phyloP scores from a whole-genome alignment of 1,139 yeast species.

The Kurtzmaniella natalensis region DNA sequence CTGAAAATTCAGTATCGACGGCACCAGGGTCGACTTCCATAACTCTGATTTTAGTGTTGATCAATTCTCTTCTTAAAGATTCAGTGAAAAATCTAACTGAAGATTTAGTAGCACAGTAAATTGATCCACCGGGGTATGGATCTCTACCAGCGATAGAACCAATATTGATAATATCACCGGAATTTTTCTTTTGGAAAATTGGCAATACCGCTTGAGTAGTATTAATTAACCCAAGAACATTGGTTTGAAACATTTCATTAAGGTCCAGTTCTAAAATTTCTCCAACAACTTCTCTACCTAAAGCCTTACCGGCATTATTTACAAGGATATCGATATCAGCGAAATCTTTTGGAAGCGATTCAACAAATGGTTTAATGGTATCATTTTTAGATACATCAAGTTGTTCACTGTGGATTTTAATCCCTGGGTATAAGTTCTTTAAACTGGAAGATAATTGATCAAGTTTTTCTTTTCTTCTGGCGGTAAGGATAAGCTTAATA shows the following conservation, averaged over 20 bases:
- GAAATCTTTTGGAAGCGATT: constrained; percentile 48
- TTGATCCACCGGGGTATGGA: constrained; percentile 47
- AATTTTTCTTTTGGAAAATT: constrained; percentile 49
- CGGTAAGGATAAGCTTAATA: constrained; percentile 61
- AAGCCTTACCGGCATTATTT: constrained; percentile 82
- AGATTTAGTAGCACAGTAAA: constrained; percentile 50
- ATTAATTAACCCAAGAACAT: constrained; percentile 67
- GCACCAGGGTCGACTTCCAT: constrained; percentile 51
- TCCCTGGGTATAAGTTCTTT: constrained; percentile 39
- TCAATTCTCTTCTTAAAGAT: constrained; percentile 43
- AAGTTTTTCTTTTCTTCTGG: constrained; percentile 60
- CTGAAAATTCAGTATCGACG: constrained; percentile 48
- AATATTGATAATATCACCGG: constrained; percentile 46
- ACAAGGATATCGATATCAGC: constrained; percentile 60
- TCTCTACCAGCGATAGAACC: constrained; percentile 53
- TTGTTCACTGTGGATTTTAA: constrained; percentile 43
- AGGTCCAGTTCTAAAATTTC: constrained; percentile 50
- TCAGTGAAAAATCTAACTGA: constrained; percentile 45
- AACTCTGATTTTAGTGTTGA: constrained; percentile 43
- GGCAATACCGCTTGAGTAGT: constrained; percentile 67
- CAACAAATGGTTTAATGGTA: constrained; percentile 50
- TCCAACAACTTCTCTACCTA: constrained; percentile 66
- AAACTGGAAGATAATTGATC: constrained; percentile 44
- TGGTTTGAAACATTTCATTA: constrained; percentile 64
- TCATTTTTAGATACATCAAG: constrained; percentile 60